phyloP scores from a whole-genome alignment of 257 asterid genomes.

The Fraxinus excelsior region DNA sequence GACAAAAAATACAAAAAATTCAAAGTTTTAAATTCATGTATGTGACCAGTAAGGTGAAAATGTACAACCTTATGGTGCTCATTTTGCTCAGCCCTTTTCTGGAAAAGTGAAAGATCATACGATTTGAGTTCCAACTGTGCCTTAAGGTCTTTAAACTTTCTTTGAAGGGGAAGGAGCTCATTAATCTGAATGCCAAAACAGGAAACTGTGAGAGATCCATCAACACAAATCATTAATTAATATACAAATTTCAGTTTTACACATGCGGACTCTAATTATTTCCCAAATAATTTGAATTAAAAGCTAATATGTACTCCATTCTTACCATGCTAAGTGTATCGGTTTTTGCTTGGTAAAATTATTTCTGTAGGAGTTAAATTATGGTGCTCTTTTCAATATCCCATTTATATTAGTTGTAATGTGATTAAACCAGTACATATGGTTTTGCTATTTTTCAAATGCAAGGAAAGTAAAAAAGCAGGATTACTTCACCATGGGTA shows the following conservation, averaged over 20 bases:
- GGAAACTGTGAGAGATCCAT: constrained; percentile 17
- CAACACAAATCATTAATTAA: constrained; percentile 3
- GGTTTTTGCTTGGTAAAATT: background rate
- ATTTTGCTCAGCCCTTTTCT: constrained; percentile 87
- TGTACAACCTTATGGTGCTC: constrained; percentile 93
- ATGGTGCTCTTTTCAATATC: background rate
- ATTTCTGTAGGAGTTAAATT: background rate
- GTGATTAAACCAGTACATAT: background rate
- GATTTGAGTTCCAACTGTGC: constrained; percentile 85
- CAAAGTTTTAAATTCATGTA: constrained; percentile 5
- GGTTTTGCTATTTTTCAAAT: background rate
- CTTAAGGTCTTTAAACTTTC: constrained; percentile 78
- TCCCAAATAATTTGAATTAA: background rate
- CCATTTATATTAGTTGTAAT: background rate
- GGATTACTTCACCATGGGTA: background rate
- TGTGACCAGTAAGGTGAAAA: constrained; percentile 19
- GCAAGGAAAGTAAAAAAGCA: background rate
- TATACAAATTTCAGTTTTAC: constrained; percentile 1
- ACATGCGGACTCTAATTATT: background rate
- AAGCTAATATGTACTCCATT: background rate
- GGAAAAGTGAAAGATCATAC: constrained; percentile 80
- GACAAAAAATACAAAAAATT: constrained; percentile 3
- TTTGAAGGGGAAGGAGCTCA: constrained; percentile 85
- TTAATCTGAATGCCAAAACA: constrained; percentile 58
- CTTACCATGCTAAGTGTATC: background rate